These are phyloP conservation scores for Vanrija pseudolonga DNA, from an alignment of 1,284 basidiomycete species.

Conservation along the genomic window DNA sequence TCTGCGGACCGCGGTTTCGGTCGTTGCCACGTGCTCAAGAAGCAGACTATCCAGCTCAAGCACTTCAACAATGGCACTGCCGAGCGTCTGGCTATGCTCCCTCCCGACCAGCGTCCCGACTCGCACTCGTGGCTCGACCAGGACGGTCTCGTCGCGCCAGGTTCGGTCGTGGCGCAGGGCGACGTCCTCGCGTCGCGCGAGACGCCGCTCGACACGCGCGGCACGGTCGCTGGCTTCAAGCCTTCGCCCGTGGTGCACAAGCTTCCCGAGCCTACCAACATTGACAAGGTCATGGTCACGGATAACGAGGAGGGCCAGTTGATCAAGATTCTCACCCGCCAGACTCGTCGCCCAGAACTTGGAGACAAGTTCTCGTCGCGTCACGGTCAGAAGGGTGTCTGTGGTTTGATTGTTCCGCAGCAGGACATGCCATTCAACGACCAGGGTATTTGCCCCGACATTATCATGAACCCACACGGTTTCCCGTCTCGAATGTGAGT, in stretches of 20 bases:
- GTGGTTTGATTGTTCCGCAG: constrained; percentile 96
- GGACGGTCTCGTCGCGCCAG: constrained; percentile 92
- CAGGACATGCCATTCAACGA: constrained; percentile 99
- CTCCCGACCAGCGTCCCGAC: constrained; percentile 65
- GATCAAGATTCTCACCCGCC: constrained; percentile 97
- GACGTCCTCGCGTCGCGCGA: constrained; percentile 98
- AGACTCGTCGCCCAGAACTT: constrained; percentile 92
- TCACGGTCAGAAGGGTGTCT: constrained; percentile 99
- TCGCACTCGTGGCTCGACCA: constrained; percentile 90
- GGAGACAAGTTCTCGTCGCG: constrained; percentile 99
- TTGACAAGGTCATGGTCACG: constrained; percentile 97
- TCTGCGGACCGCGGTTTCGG: constrained; percentile 97
- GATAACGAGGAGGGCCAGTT: constrained; percentile 92
- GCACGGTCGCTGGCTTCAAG: constrained; percentile 65
- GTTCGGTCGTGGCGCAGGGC: constrained; percentile 86
- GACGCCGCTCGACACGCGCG: constrained; percentile 74
- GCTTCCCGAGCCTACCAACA: constrained; percentile 83
- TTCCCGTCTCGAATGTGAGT: constrained; percentile 92
- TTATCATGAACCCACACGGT: constrained; percentile 99
- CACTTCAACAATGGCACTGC: constrained; percentile 97
- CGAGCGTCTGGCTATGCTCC: constrained; percentile 76
- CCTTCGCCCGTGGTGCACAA: constrained; percentile 89
- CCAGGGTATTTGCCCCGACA: constrained; percentile 90
- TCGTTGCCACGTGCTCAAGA: constrained; percentile 93
- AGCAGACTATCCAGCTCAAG: constrained; percentile 88